Base-by-base conservation (phyloP, 768 basidiomycete genomes). In the Mycena chlorophos region DNA sequence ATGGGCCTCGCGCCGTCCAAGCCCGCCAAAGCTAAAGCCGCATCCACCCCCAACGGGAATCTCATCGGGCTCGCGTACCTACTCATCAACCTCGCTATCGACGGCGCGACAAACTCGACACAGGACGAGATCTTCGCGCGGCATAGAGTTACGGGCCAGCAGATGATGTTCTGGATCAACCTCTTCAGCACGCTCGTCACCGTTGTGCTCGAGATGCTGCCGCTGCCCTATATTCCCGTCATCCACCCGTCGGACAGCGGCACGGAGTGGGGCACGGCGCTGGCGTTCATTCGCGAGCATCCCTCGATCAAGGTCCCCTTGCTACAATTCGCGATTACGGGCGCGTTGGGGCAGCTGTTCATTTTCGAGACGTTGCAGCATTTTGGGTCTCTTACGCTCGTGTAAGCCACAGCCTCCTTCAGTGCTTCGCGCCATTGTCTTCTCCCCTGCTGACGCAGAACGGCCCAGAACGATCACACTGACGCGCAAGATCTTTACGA, bases 151-250 rank as follows among this genome's bases (percentile, higher is more conserved):
- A 75, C 77, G 2, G 97, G 97, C 6, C 94, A 97, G 71, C 97
- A 99, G 68, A 98, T 99, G 95, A 98, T 99, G 97, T 87, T 98
- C 69, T 96, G 86, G 85, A 96, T 99, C 72, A 96, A 94, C 68
- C 63, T 89, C 25, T 88, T 95, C 75, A 88, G 89, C 72, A 91
- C 94, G 3, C 57, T 87, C 31, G 69, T 92, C 54, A 87, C 90
- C 20, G 75, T 81, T 1, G 67, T 85, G 12, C 84, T 97, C 25
- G 81, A 87, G 25, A 68, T 88, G 5, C 78, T 92, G 46, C 92
- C 87, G 3, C 77, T 93, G 26, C 93, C 87, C 1, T 81, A 86
- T 62, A 91, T 94, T 52, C 89, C 94, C 17, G 85, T 94, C 37
- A 78, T 91, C 43, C 88, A 91, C 65, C 91, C 90, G 1, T 80